A percentile compares a stretch with the other conserved stretches of the same genome.
Conservation (phyloP, 192 early-diverging fungal species). For the Lobosporangium transversale region DNA sequence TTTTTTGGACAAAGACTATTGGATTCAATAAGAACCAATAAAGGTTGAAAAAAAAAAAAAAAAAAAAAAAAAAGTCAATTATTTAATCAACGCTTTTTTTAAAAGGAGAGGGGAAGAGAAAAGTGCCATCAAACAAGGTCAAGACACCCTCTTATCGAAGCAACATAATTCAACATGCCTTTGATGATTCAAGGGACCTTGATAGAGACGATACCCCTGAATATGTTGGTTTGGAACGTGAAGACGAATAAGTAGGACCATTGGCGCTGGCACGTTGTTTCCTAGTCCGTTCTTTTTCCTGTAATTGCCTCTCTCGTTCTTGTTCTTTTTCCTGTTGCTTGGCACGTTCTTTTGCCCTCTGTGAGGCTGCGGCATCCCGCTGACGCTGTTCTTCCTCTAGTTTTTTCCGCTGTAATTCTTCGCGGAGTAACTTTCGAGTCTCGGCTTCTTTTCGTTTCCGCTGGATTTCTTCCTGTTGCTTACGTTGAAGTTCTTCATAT, state of each 20-base stretch:
- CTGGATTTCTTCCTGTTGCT: conserved; percentile 28
- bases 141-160: not conserved
- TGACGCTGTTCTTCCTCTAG: conserved; percentile 32
- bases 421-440: conserved; percentile 21
- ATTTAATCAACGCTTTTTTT: not conserved
- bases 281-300: conserved; percentile 13
- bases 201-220: conserved; percentile 22
- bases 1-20: conserved; percentile 22
- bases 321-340: conserved; percentile 26
- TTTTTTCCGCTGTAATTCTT: conserved; percentile 36
- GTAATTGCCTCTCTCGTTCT: conserved; percentile 31
- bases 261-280: conserved; percentile 17
- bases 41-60: not conserved
- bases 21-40: not conserved
- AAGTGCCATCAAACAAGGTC: not conserved
- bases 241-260: conserved; percentile 37
- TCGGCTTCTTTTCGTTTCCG: conserved; percentile 36
- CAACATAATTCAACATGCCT: conserved; percentile 15
- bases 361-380: conserved; percentile 21
- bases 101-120: not conserved
- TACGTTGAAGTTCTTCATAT: conserved; percentile 36
- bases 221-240: conserved; percentile 20
- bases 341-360: conserved; percentile 46
- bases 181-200: conserved; percentile 6
- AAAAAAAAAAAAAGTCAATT: not conserved